Percentiles rank a stretch among this genome's conserved stretches.
Conservation (phyloP, 495 filamentous ascomycete genomes). For the Penicillium maclennaniae region DNA sequence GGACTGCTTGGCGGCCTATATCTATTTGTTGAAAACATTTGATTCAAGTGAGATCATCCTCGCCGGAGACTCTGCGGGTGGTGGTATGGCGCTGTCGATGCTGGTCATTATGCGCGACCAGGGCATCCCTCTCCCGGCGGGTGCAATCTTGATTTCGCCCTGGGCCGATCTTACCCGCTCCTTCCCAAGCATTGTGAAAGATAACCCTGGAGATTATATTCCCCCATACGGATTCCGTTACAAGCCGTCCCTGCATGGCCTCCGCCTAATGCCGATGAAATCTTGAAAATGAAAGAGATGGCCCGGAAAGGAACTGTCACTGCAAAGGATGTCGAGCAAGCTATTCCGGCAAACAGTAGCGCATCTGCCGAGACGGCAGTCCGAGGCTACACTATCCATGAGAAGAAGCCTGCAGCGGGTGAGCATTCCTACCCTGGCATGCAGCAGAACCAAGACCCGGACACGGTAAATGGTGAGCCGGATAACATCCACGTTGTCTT, state of each 20-base stretch:
- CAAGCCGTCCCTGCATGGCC: conserved; percentile 83
- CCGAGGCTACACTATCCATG: conserved; percentile 39
- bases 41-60: conserved; percentile 73
- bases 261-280: conserved; percentile 77
- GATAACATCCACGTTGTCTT: conserved; percentile 54
- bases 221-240: conserved; percentile 82
- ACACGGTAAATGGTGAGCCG: conserved; percentile 31
- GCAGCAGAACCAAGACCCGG: conserved; percentile 24
- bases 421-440: conserved; percentile 34
- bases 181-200: conserved; percentile 78
- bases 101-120: conserved; percentile 78
- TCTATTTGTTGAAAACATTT: conserved; percentile 71
- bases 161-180: conserved; percentile 95
- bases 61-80: conserved; percentile 89
- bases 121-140: conserved; percentile 77
- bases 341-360: conserved; percentile 13
- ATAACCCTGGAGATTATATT: conserved; percentile 78
- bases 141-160: conserved; percentile 83
- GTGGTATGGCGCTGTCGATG: conserved; percentile 77
- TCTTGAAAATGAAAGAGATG: conserved; percentile 40
- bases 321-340: conserved; percentile 18
- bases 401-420: conserved; percentile 14
- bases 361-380: conserved; percentile 33
- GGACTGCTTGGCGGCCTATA: conserved; percentile 83
- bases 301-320: conserved; percentile 33